Conservation (phyloP, 768 basidiomycete genomes). For the Astraeus odoratus region DNA sequence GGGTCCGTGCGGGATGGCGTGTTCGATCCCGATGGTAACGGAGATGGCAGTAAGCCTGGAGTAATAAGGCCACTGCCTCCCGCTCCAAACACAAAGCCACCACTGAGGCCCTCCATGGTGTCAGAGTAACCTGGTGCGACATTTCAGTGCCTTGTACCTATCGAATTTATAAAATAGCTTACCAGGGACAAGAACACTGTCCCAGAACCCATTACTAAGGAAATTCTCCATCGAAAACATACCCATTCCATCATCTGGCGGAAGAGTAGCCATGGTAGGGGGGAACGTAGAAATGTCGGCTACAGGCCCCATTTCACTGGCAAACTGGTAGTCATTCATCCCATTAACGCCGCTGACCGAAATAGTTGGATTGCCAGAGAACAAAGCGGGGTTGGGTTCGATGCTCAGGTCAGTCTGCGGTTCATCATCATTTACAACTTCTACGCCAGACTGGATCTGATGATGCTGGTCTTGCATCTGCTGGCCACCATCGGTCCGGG, state of each 20-base stretch:
- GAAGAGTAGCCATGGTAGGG: constrained; percentile 69
- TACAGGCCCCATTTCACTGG: constrained; percentile 80
- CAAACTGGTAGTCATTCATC: constrained; percentile 60
- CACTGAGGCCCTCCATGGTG: constrained; percentile 74
- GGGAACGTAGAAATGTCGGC: constrained; percentile 81
- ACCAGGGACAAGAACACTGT: constrained; percentile 83
- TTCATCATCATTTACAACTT: constrained; percentile 16
- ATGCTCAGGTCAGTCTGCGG: constrained; percentile 24
- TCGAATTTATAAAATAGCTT: constrained; percentile 20
- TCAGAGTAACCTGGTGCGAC: constrained; percentile 59
- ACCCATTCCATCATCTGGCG: constrained; percentile 35
- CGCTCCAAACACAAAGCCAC: constrained; percentile 80
- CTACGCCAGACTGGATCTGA: constrained; percentile 4
- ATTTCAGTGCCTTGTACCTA: constrained; percentile 4
- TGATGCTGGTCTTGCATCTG: constrained; percentile 16
- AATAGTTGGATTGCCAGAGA: constrained; percentile 13
- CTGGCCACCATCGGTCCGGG: constrained; percentile 30
- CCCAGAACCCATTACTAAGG: constrained; percentile 77
- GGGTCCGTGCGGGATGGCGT: constrained; percentile 28
- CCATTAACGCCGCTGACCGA: constrained; percentile 14
- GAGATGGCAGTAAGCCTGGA: constrained; percentile 56
- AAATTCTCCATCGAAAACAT: constrained; percentile 79
- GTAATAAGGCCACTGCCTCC: constrained; percentile 83
- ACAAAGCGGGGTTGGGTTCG: constrained; percentile 10
- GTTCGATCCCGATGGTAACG: constrained; percentile 49